phyloP scores from a whole-genome alignment of 2,329 filamentous ascomycete genomes.

The Ilyonectria destructans region DNA sequence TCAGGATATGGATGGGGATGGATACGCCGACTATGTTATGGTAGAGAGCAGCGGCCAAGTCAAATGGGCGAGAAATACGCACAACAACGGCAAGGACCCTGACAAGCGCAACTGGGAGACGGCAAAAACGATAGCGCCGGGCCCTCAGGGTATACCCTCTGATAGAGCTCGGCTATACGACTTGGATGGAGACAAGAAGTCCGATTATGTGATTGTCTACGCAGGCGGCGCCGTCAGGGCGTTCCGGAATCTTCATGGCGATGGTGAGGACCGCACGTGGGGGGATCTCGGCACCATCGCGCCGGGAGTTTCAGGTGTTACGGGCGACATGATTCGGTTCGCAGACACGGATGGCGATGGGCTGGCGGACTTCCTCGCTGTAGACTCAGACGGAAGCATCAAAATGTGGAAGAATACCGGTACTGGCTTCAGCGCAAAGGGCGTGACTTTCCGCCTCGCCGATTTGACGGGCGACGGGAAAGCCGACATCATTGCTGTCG shows the following conservation, averaged over 20 bases:
- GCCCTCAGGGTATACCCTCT: not conserved
- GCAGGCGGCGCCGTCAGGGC: constrained; percentile 22
- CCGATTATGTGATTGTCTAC: constrained; percentile 28
- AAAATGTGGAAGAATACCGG: constrained; percentile 38
- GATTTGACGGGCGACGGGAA: constrained; percentile 5
- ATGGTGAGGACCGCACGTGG: constrained; percentile 12
- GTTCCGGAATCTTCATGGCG: constrained; percentile 4
- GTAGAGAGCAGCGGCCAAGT: constrained; percentile 15
- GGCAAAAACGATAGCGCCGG: constrained; percentile 10
- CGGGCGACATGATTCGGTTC: too few relatives aligned
- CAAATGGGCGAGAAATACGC: constrained; percentile 27
- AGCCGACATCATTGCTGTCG: constrained; percentile 20
- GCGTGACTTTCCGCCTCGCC: not conserved
- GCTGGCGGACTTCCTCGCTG: constrained; percentile 35
- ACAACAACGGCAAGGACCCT: constrained; percentile 28
- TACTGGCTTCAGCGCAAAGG: not conserved
- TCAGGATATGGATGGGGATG: constrained; percentile 31
- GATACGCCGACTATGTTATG: constrained; percentile 37
- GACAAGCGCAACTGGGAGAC: constrained; percentile 29
- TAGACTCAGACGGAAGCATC: constrained; percentile 21
- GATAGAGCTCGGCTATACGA: not conserved
- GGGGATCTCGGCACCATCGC: constrained; percentile 25
- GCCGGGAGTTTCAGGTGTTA: constrained; percentile 12
- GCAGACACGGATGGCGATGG: constrained; percentile 33
- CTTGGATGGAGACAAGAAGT: constrained; percentile 8